These are phyloP conservation scores for Batkoa obscura DNA, from an alignment of 371 early-diverging fungal species.

Conservation along the genomic window DNA sequence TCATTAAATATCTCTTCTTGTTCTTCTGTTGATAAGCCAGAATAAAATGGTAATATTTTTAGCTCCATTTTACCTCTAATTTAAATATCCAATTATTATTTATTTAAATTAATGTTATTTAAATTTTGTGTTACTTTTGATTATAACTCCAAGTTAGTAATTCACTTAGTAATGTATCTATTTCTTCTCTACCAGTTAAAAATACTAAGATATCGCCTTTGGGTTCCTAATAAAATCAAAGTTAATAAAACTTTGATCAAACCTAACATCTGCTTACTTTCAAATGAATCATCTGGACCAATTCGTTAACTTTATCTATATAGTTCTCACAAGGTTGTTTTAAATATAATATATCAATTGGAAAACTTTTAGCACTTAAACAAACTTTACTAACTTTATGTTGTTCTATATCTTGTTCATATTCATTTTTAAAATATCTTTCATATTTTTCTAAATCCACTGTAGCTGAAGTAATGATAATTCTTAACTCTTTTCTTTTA, in stretches of 20 bases:
- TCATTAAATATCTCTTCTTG: slow-evolving; percentile 49
- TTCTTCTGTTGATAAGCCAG: slow-evolving; percentile 45
- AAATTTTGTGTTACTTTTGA: neutral
- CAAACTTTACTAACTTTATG: neutral
- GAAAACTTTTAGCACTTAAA: slow-evolving; percentile 14
- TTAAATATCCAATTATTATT: neutral
- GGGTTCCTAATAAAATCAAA: slow-evolving; percentile 17
- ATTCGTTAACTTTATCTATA: slow-evolving; percentile 32
- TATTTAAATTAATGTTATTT: neutral
- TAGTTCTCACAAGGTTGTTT: slow-evolving; percentile 33
- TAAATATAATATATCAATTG: slow-evolving; percentile 44
- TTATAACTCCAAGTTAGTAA: neutral
- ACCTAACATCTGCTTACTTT: slow-evolving; percentile 11
- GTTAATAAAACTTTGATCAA: neutral
- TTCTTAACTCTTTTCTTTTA: slow-evolving; percentile 32
- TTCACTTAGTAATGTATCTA: slow-evolving; percentile 32
- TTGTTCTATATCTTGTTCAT: slow-evolving; percentile 8
- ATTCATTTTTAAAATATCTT: slow-evolving; percentile 31
- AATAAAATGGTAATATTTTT: slow-evolving; percentile 29
- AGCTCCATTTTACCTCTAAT: neutral
- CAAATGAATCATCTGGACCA: slow-evolving; percentile 42
- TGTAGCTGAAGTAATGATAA: slow-evolving; percentile 68
- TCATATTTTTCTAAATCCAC: slow-evolving; percentile 43
- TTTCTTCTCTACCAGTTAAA: slow-evolving; percentile 68
- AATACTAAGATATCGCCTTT: slow-evolving; percentile 69